Conservation (phyloP, 1,139 yeast genomes). For the Blastobotrys serpentis region DNA sequence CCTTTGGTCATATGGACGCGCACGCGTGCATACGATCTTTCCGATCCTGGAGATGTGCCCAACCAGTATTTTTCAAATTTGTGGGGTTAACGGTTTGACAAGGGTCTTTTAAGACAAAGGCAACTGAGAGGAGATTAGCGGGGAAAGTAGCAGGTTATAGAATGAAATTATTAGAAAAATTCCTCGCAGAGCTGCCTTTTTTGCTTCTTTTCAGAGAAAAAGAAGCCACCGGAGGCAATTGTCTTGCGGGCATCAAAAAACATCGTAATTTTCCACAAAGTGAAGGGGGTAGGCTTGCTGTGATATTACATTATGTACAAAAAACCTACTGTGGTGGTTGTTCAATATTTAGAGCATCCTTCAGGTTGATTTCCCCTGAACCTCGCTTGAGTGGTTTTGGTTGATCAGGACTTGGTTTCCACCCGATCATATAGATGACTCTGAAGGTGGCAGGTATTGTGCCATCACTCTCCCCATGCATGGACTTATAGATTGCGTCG, state of each 20-base stretch:
- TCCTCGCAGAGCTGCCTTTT: slow-evolving; percentile 3
- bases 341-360: slow-evolving; percentile 57
- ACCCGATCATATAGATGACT: slow-evolving; percentile 80
- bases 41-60: neutral
- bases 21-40: neutral
- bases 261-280: no score
- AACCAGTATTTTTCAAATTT: neutral
- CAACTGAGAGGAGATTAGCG: no score
- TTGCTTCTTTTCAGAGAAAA: slow-evolving; percentile 3
- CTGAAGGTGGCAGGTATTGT: slow-evolving; percentile 60
- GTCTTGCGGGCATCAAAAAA: no score
- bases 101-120: no score
- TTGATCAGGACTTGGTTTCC: slow-evolving; percentile 72
- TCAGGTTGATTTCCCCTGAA: slow-evolving; percentile 62
- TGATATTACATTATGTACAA: no score
- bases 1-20: slow-evolving; percentile 1
- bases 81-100: no score
- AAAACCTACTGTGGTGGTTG: no score
- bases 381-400: slow-evolving; percentile 77
- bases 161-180: no score
- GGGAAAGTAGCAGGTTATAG: no score
- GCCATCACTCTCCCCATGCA: slow-evolving; percentile 63
- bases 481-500: slow-evolving; percentile 65
- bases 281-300: no score
- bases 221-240: neutral